A percentile compares a stretch with the other conserved stretches of the same genome.
Conservation (phyloP, 163 green algal species). For the Chlorella variabilis region DNA sequence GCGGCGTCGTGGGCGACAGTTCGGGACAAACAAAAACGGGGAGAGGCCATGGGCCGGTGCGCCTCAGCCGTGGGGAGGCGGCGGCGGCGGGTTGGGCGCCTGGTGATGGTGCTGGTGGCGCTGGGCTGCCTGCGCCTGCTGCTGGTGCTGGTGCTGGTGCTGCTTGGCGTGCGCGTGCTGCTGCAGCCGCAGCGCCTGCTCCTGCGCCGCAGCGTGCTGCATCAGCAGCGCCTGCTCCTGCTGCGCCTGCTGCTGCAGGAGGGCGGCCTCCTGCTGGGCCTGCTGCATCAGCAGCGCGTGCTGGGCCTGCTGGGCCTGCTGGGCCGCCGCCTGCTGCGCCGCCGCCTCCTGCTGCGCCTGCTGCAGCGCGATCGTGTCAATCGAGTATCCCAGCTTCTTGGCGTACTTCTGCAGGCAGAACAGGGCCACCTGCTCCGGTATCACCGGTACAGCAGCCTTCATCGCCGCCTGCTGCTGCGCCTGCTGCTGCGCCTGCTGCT, state of each 20-base stretch:
- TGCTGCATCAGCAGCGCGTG: background rate
- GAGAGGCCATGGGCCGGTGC: no score
- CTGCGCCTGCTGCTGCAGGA: background rate
- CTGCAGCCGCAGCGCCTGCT: no score
- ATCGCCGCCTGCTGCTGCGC: background rate
- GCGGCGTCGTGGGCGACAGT: no score
- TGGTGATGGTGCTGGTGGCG: background rate
- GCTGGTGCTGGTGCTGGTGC: background rate
- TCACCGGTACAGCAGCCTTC: background rate
- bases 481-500: background rate
- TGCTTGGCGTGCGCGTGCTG: background rate
- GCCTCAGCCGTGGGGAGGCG: no score
- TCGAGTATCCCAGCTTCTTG: slow-evolving; percentile 20
- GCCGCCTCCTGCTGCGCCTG: background rate
- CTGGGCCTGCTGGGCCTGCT: background rate
- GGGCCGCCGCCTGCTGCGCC: background rate
- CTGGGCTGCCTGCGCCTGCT: background rate
- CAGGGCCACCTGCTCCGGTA: background rate
- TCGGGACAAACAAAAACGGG: no score
- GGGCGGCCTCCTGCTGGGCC: no score
- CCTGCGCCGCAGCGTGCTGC: no score
- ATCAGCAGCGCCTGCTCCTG: background rate
- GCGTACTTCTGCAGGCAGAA: slow-evolving; percentile 25
- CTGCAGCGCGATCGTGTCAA: slow-evolving; percentile 18
- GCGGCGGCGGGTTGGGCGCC: no score